Evolutionary conservation across 371 early-diverging fungal species (phyloP), one percentile per base, ranked within the genome.

Genomic region (Amoeboaphelidium protococcarum): DNA sequence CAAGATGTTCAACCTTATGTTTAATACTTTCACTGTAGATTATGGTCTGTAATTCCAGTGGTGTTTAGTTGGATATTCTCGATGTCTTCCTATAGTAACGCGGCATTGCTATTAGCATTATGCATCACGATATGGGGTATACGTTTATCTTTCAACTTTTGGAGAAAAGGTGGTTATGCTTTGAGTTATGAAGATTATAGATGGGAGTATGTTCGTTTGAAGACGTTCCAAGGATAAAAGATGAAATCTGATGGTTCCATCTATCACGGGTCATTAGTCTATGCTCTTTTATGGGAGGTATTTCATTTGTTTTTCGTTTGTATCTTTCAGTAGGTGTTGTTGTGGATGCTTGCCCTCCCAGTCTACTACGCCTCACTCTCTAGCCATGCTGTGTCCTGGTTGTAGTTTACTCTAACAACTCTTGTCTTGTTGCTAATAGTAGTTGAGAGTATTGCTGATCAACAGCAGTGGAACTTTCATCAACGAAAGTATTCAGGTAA

Each of bases 381-480:
- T 31, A 6, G 37, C 16, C 23, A 12, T 1, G 23, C 24, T 6
- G 54, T 48, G 48, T 52, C 25, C 45, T 49, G 50, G 24, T 25
- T 67, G 27, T 80, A 83, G 54, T 55, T 55, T 16, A 25, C 62
- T 21, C 68, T 71, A 0, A 48, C 61, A 1, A 50, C 48, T 1
- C 42, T 64, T 2, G 73, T 70, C 52, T 31, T 74, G 2, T 42
- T 45, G 0, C 58, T 70, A 13, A 54, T 80, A 22, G 41, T 50
- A 0, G 40, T 67, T 22, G 88, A 88, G 57, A 64, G 61, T 0
- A 49, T 72, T 3, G 82, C 88, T 0, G 90, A 90, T 58, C 54
- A 80, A 37, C 87, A 90, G 50, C 81, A 83, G 53, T 85, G 71
- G 62, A 53, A 47, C 0, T 86, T 82, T 57, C 86, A 88, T 50